A percentile compares a stretch with the other conserved stretches of the same genome.
Evolutionary conservation across 371 early-diverging fungal species (phyloP).

Genomic region (Rhizopus arrhizus): DNA sequence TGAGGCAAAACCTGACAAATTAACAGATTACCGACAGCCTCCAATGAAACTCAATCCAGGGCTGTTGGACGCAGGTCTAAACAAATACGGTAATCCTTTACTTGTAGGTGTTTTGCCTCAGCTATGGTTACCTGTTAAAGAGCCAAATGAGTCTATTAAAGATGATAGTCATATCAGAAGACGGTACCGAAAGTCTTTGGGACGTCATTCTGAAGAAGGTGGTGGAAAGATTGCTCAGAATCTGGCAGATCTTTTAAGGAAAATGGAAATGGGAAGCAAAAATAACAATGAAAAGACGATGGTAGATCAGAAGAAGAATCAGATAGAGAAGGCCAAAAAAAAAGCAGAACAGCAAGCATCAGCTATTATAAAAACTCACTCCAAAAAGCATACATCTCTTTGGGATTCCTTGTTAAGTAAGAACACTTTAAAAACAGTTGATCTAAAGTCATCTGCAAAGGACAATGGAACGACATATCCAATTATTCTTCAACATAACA

Average conservation of each 20-base stretch:
- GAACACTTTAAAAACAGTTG: too few relatives aligned
- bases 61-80: constrained; percentile 71
- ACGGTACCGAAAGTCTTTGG: background rate
- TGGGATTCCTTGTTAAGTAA: too few relatives aligned
- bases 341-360: background rate
- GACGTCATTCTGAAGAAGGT: background rate
- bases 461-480: too few relatives aligned
- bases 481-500: too few relatives aligned
- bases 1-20: constrained; percentile 55
- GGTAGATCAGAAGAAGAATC: too few relatives aligned
- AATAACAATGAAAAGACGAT: background rate
- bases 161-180: constrained; percentile 12
- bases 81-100: constrained; percentile 68
- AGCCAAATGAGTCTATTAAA: constrained; percentile 9
- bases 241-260: constrained; percentile 34
- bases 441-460: too few relatives aligned
- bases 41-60: constrained; percentile 75
- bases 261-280: constrained; percentile 24
- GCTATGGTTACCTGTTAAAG: constrained; percentile 71
- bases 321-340: background rate
- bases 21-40: constrained; percentile 69
- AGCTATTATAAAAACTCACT: too few relatives aligned
- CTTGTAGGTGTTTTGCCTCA: constrained; percentile 71
- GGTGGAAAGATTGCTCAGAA: constrained; percentile 26
- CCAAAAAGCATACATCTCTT: too few relatives aligned